Percentiles rank a stretch among this genome's conserved stretches.
These are phyloP conservation scores for Phellinidium pouzarii DNA, from an alignment of 1,284 basidiomycete genomes.

Conservation along the genomic window DNA sequence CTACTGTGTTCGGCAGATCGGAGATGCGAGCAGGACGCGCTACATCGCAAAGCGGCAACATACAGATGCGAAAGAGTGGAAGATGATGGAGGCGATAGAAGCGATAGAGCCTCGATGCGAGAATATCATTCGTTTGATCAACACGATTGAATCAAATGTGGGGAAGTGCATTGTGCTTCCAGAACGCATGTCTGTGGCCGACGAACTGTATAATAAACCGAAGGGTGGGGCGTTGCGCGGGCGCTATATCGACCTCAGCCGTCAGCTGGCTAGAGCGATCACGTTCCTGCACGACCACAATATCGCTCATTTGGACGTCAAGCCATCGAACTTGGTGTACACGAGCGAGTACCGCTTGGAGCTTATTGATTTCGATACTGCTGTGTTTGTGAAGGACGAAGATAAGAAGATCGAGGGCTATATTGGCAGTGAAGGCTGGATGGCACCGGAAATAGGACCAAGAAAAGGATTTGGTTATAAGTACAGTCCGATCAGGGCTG, in stretches of 20 bases:
- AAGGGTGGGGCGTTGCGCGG: not conserved
- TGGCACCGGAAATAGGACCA: not conserved
- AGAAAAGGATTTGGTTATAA: not conserved
- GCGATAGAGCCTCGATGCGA: not conserved
- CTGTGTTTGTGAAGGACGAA: too few species aligned
- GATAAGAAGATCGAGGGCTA: too few species aligned
- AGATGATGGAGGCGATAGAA: not conserved
- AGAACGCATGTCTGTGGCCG: not conserved
- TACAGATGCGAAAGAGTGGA: not conserved
- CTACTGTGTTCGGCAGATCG: too few species aligned
- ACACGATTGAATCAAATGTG: not conserved
- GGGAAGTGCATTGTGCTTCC: too few species aligned
- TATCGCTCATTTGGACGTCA: not conserved
- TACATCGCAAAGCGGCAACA: not conserved
- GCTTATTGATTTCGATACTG: not conserved
- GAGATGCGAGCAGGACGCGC: too few species aligned
- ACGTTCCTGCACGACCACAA: not conserved
- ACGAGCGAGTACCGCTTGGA: not conserved
- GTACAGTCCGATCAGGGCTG: not conserved
- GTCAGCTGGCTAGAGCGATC: not conserved
- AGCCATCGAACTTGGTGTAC: not conserved
- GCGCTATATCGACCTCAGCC: too few species aligned
- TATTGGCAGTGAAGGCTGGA: not conserved
- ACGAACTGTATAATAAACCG: not conserved
- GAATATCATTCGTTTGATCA: not conserved